A percentile compares a stretch with the other conserved stretches of the same genome.
Conservation (phyloP, 164 flowering plant species). For the Kingdonia uniflora region DNA sequence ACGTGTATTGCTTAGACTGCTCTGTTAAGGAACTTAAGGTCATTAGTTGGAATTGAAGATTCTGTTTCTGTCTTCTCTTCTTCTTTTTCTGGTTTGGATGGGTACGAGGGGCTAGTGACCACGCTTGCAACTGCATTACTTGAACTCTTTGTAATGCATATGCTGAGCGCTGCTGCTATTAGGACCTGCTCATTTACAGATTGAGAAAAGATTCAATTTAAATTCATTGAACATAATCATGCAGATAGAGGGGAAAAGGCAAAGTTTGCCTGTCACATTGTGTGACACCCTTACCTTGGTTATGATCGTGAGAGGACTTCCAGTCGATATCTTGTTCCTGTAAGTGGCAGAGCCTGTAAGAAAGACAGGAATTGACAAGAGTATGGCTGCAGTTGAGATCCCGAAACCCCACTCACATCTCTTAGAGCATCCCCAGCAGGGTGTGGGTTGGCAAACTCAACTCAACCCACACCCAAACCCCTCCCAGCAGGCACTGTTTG, state of each 20-base stretch:
- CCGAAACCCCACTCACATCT: constrained; percentile 25
- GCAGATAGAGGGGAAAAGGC: too few relatives aligned
- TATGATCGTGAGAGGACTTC: constrained; percentile 25
- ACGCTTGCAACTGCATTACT: constrained; percentile 16
- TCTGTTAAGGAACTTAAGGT: constrained; percentile 12
- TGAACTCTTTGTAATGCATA: constrained; percentile 16
- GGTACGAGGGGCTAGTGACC: constrained; percentile 6
- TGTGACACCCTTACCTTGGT: constrained; percentile 8
- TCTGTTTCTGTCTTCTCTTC: constrained; percentile 3
- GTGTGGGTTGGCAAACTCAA: too few relatives aligned
- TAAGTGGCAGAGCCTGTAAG: constrained; percentile 20
- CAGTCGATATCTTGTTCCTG: constrained; percentile 18
- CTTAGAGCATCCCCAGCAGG: too few relatives aligned
- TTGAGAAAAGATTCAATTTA: not conserved
- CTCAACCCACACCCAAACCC: too few relatives aligned
- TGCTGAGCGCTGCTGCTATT: constrained; percentile 30
- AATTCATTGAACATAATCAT: not conserved
- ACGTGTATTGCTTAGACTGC: constrained; percentile 10
- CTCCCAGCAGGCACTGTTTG: too few relatives aligned
- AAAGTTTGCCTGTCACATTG: too few relatives aligned
- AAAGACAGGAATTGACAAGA: constrained; percentile 16
- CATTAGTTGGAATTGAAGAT: constrained; percentile 6
- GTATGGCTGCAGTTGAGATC: constrained; percentile 15
- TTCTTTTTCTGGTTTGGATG: not conserved
- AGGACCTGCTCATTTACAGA: constrained; percentile 33